Conservation (phyloP, 306 rosid genomes). For the Glycyrrhiza uralensis region DNA sequence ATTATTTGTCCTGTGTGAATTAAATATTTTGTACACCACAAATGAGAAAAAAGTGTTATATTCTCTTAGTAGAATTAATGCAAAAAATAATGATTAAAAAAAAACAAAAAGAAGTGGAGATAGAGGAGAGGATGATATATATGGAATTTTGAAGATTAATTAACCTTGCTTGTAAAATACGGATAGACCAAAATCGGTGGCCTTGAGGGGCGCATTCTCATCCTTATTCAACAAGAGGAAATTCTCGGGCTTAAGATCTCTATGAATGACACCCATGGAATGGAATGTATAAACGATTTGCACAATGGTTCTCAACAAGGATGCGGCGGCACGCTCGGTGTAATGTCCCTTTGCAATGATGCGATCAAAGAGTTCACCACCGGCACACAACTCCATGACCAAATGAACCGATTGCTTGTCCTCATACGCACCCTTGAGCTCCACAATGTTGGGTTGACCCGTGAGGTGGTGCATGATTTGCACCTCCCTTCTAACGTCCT, state of each 20-base stretch:
- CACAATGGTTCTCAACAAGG: constrained; percentile 25
- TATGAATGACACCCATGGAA: constrained; percentile 35
- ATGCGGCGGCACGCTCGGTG: constrained; percentile 29
- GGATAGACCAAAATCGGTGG: constrained; percentile 42
- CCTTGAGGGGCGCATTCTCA: constrained; percentile 39
- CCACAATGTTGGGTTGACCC: constrained; percentile 77
- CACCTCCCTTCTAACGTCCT: constrained; percentile 86
- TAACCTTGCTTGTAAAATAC: constrained; percentile 41
- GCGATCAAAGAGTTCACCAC: constrained; percentile 31
- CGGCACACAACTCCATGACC: constrained; percentile 25
- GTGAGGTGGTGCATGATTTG: constrained; percentile 82
- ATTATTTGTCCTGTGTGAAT: background rate
- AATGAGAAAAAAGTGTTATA: background rate
- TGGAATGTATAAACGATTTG: constrained; percentile 21
- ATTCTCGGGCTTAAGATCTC: constrained; percentile 51
- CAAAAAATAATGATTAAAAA: background rate
- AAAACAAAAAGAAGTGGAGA: background rate
- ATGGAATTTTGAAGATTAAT: no score
- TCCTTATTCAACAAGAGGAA: constrained; percentile 34
- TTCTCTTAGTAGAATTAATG: no score
- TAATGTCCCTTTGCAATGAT: constrained; percentile 27
- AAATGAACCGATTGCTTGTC: constrained; percentile 25
- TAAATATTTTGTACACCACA: background rate
- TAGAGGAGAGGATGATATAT: background rate
- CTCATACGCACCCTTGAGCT: constrained; percentile 51